phyloP scores from a whole-genome alignment of 169 alveolate species.

The Ophryocystis elektroscirrha region DNA sequence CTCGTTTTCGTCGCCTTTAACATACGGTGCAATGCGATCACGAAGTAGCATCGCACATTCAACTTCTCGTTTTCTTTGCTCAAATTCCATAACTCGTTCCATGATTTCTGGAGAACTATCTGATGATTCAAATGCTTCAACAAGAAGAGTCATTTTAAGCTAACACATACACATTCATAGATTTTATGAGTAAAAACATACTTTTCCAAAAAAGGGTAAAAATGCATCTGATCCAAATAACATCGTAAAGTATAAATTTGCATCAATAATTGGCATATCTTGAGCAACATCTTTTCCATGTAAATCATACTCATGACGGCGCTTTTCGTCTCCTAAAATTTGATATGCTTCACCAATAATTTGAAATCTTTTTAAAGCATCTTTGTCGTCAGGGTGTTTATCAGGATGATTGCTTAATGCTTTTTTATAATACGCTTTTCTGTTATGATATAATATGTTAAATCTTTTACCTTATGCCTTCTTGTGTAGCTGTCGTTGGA shows the following conservation, averaged over 20 bases:
- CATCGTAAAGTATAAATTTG: slow-evolving; percentile 51
- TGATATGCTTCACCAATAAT: slow-evolving; percentile 67
- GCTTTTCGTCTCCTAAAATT: slow-evolving; percentile 69
- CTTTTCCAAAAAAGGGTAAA: slow-evolving; percentile 57
- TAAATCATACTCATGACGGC: slow-evolving; percentile 60
- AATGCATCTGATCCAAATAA: slow-evolving; percentile 58
- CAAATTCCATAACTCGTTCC: slow-evolving; percentile 11
- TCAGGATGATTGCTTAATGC: slow-evolving; percentile 76
- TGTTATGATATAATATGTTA: slow-evolving; percentile 8
- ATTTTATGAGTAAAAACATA: slow-evolving; percentile 37
- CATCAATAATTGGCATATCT: slow-evolving; percentile 59
- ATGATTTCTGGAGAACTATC: slow-evolving; percentile 17
- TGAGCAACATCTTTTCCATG: slow-evolving; percentile 66
- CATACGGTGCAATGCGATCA: slow-evolving; percentile 36
- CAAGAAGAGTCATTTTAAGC: background rate
- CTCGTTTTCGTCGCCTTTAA: slow-evolving; percentile 1
- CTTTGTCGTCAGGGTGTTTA: slow-evolving; percentile 59
- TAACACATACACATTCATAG: background rate
- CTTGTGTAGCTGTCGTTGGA: slow-evolving; percentile 46
- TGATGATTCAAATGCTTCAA: background rate
- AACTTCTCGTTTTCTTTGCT: background rate
- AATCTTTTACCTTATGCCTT: slow-evolving; percentile 12
- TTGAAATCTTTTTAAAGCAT: slow-evolving; percentile 55
- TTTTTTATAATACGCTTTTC: slow-evolving; percentile 49
- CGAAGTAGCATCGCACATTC: slow-evolving; percentile 8